A percentile compares a stretch with the other conserved stretches of the same genome.
Conservation (phyloP, 768 basidiomycete genomes). For the Agrocybe praecox region DNA sequence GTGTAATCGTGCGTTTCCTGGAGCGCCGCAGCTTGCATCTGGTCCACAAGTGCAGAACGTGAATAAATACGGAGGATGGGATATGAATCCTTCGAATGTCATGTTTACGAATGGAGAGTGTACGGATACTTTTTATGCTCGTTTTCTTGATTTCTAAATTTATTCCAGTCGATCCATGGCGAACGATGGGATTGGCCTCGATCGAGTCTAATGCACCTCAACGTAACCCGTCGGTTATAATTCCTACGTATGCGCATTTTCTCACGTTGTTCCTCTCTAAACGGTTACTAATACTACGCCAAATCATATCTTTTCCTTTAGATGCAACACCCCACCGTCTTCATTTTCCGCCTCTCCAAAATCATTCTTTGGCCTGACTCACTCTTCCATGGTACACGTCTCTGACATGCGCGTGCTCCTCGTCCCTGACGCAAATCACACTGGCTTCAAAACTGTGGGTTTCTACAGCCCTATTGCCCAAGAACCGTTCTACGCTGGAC, state of each 20-base stretch:
- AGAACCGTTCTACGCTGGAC: conserved; percentile 48
- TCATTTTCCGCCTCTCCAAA: conserved; percentile 24
- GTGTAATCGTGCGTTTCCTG: conserved; percentile 42
- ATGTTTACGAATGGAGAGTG: conserved; percentile 54
- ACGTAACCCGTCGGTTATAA: conserved; percentile 34
- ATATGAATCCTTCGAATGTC: conserved; percentile 50
- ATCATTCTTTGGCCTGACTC: conserved; percentile 48
- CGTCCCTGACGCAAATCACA: conserved; percentile 48
- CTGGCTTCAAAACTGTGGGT: conserved; percentile 49
- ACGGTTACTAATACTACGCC: no score
- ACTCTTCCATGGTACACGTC: conserved; percentile 51
- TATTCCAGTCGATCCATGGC: conserved; percentile 49
- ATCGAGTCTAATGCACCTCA: conserved; percentile 48
- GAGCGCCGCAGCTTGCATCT: conserved; percentile 32
- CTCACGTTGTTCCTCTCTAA: no score
- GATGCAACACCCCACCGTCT: conserved; percentile 32
- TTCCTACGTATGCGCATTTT: conserved; percentile 37
- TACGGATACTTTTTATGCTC: conserved; percentile 18
- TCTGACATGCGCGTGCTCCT: conserved; percentile 50
- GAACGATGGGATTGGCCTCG: conserved; percentile 52
- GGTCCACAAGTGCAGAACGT: conserved; percentile 42
- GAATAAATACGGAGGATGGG: conserved; percentile 55
- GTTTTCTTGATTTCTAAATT: not conserved
- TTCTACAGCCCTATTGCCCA: conserved; percentile 51
- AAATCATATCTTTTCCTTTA: no score